A percentile compares a stretch with the other conserved stretches of the same genome.
Conservation (phyloP, 2,329 filamentous ascomycete species). For the Cephalotrichum gorgonifer region DNA sequence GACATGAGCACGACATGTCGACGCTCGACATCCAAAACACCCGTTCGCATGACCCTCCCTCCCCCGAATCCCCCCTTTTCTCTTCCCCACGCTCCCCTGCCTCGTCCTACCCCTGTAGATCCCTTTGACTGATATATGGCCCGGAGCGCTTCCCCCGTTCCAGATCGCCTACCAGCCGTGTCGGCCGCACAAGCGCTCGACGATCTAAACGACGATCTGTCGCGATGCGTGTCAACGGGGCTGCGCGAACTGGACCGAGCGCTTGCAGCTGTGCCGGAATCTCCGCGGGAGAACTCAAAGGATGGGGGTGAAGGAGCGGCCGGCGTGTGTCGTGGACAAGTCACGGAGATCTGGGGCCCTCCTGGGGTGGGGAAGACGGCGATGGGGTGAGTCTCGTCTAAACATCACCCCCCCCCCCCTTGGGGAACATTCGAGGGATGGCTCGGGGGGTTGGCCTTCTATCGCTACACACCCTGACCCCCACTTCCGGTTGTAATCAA, state of each 20-base stretch:
- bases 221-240: constrained; percentile 45
- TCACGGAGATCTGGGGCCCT: constrained; percentile 83
- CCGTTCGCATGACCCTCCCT: constrained; percentile 27
- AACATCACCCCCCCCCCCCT: background rate
- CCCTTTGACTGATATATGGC: constrained; percentile 2
- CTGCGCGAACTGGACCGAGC: constrained; percentile 40
- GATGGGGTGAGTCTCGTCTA: constrained; percentile 51
- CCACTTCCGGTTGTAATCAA: too few relatives aligned
- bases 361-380: constrained; percentile 79
- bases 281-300: background rate
- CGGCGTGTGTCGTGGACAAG: constrained; percentile 59
- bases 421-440: too few relatives aligned
- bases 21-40: constrained; percentile 47
- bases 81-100: background rate
- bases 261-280: constrained; percentile 17
- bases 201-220: constrained; percentile 40
- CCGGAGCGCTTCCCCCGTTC: background rate
- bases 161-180: constrained; percentile 68
- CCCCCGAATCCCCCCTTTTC: constrained; percentile 1
- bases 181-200: constrained; percentile 65
- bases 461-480: too few relatives aligned
- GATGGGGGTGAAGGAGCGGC: constrained; percentile 15
- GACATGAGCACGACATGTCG: constrained; percentile 49
- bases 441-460: too few relatives aligned
- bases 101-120: background rate